A percentile compares a stretch with the other conserved stretches of the same genome.
These are phyloP conservation scores for Amylocystis lapponica DNA, from an alignment of 768 basidiomycete species.

Conservation along the genomic window DNA sequence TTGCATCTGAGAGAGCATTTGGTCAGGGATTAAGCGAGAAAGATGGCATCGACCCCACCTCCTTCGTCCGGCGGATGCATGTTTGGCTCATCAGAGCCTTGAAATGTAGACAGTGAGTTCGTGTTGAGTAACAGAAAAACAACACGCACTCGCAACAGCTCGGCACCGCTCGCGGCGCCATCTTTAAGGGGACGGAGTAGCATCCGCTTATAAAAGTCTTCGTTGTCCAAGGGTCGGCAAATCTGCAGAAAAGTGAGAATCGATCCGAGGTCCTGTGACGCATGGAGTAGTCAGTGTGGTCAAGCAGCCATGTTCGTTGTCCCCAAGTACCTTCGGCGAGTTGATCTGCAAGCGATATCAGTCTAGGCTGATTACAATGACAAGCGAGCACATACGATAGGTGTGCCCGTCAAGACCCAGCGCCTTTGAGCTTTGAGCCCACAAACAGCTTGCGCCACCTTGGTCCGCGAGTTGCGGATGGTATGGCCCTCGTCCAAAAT, in stretches of 20 bases:
- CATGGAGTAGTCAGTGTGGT: background rate
- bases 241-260: conserved; percentile 78
- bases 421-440: conserved; percentile 63
- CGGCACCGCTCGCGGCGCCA: conserved; percentile 60
- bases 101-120: too few relatives aligned
- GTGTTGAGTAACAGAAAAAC: background rate
- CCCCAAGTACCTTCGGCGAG: conserved; percentile 51
- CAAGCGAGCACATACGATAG: conserved; percentile 57
- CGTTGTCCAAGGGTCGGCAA: conserved; percentile 80
- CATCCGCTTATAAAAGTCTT: conserved; percentile 75
- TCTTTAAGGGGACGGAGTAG: conserved; percentile 73
- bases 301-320: background rate
- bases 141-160: conserved; percentile 56
- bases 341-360: conserved; percentile 51
- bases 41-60: conserved; percentile 33
- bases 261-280: conserved; percentile 76
- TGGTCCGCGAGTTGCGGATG: conserved; percentile 82
- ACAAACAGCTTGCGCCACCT: conserved; percentile 69
- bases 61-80: conserved; percentile 81
- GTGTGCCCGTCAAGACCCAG: conserved; percentile 82
- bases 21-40: background rate
- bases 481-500: conserved; percentile 88
- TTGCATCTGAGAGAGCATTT: conserved; percentile 57
- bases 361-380: background rate
- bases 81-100: conserved; percentile 74